Evolutionary conservation across 805 yeast species (phyloP).

Genomic region (Ogataea degrootiae): DNA sequence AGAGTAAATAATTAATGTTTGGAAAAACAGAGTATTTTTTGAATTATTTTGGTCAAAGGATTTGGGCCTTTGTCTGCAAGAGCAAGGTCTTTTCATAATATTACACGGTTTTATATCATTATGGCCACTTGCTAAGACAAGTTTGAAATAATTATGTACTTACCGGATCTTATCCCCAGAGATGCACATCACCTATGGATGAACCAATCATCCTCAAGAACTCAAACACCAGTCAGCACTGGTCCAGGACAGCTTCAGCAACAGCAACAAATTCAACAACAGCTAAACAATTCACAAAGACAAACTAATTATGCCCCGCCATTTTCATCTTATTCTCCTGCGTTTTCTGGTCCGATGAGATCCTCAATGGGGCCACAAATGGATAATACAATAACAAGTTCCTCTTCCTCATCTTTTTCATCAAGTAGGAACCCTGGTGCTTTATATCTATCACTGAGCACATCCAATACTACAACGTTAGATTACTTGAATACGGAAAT

Average conservation of each 20-base stretch:
- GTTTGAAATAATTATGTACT: slow-evolving; percentile 33
- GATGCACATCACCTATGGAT: slow-evolving; percentile 45
- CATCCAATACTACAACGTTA: slow-evolving; percentile 11
- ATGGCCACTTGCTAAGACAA: no score
- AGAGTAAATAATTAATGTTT: no score
- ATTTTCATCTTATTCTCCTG: slow-evolving; percentile 49
- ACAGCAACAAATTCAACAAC: background rate
- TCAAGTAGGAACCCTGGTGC: slow-evolving; percentile 20
- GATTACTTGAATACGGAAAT: slow-evolving; percentile 19
- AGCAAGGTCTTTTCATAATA: no score
- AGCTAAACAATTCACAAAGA: background rate
- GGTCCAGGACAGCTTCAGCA: background rate
- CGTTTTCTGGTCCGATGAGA: slow-evolving; percentile 32
- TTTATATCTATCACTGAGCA: slow-evolving; percentile 10
- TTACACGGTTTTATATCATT: no score
- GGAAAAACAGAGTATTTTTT: no score
- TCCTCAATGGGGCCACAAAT: background rate
- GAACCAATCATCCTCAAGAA: slow-evolving; percentile 11
- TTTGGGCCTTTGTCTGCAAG: no score
- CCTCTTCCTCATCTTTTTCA: slow-evolving; percentile 20
- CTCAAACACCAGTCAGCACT: background rate
- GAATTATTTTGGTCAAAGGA: no score
- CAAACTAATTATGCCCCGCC: slow-evolving; percentile 43
- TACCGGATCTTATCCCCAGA: slow-evolving; percentile 42
- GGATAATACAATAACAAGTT: slow-evolving; percentile 1